Evolutionary conservation across 2,329 filamentous ascomycete genomes (phyloP), one percentile per base, ranked within the genome.

Genomic region (Helicocarpus griseus): DNA sequence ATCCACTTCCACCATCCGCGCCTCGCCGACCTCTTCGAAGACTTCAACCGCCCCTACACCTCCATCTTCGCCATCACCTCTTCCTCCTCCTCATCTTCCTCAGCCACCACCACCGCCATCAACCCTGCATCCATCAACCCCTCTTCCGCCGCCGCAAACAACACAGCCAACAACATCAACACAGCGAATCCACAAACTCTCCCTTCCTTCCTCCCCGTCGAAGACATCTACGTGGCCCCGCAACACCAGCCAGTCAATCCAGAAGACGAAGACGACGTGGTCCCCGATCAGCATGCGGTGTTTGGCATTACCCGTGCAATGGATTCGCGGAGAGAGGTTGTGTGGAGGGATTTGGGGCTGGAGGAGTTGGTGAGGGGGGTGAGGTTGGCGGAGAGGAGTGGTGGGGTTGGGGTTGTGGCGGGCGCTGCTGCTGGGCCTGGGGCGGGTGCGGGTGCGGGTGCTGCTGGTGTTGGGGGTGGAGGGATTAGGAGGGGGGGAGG

Each of bases 221-320:
- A 85, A 62, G 77, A 81, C 44, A 82, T 85, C 61, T 76, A 79
- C 58, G 75, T 85, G 2, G 70, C 76, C 5, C 74, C 77, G 14
- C 77, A 83, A 53, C 76, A 81, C 52, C 79, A 83, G 60, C 81
- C 81, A 0, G 65, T 80, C 13, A 83, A 84, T 55, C 81, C 81
- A 0, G 81, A 84, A 61, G 81, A 84, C 56, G 80, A 85, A 63
- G 81, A 84, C 55, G 81, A 83, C 57, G 78, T 84, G 2, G 80
- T 84, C 13, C 81, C 81, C 0, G 80, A 84, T 57, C 80, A 83
- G 65, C 81, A 84, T 64, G 81, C 81, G 0, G 81, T 80, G 2
- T 85, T 83, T 66, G 81, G 81, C 1, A 85, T 85, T 53, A 75
- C 79, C 63, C 70, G 80, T 39, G 81, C 80, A 0, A 82, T 80